These are phyloP conservation scores for Hypoxylon fragiforme DNA, from an alignment of 495 filamentous ascomycete genomes.

Conservation along the genomic window DNA sequence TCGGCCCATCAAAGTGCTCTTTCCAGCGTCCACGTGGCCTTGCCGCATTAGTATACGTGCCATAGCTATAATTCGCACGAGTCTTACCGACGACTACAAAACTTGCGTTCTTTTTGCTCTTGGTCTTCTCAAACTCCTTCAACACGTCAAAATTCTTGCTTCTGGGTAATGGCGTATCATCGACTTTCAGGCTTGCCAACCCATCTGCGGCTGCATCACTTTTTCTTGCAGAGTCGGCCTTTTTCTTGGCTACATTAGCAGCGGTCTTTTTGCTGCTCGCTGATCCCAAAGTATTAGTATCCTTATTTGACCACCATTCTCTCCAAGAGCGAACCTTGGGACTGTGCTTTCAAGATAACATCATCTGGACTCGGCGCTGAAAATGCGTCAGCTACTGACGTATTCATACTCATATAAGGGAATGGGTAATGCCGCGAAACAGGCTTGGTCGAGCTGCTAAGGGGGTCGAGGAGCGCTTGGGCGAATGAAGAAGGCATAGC, in stretches of 20 bases:
- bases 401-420: constrained; percentile 52
- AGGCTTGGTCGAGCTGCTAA: constrained; percentile 34
- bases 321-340: constrained; percentile 74
- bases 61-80: not conserved
- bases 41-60: constrained; percentile 9
- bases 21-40: constrained; percentile 97
- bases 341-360: constrained; percentile 82
- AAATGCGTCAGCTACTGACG: constrained; percentile 62
- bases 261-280: constrained; percentile 50
- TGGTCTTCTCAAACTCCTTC: constrained; percentile 74
- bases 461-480: constrained; percentile 61
- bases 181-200: constrained; percentile 64
- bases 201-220: constrained; percentile 46
- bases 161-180: constrained; percentile 71
- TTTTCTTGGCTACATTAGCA: constrained; percentile 41
- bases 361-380: constrained; percentile 93
- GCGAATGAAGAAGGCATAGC: constrained; percentile 68
- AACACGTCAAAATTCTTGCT: constrained; percentile 88
- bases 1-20: constrained; percentile 96
- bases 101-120: constrained; percentile 79
- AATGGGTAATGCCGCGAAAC: constrained; percentile 51
- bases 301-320: constrained; percentile 41
- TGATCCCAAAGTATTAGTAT: constrained; percentile 47
- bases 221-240: constrained; percentile 32
- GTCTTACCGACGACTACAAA: constrained; percentile 90